Evolutionary conservation across 164 flowering plant genomes (phyloP).

Genomic region (Magnolia sinica): DNA sequence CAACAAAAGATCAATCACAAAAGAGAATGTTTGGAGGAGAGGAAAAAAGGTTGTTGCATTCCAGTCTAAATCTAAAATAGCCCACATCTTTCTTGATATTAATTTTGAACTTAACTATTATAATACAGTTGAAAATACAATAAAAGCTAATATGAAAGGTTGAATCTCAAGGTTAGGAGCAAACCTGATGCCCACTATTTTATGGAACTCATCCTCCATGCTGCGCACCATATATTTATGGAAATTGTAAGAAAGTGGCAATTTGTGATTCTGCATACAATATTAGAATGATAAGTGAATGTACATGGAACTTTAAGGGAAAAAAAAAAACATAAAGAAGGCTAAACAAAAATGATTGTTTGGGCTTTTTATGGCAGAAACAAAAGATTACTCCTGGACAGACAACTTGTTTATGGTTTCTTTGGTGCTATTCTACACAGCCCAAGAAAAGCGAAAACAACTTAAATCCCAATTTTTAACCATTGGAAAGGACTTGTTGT

Average conservation of each 20-base stretch:
- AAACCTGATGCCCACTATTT: constrained; percentile 91
- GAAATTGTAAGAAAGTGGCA: constrained; percentile 80
- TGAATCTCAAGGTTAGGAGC: neutral
- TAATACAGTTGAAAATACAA: too few species aligned
- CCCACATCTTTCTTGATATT: too few species aligned
- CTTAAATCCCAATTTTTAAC: too few species aligned
- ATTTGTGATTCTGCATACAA: constrained; percentile 68
- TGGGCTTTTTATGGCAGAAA: neutral
- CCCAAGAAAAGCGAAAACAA: too few species aligned
- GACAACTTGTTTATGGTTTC: neutral
- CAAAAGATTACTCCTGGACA: neutral
- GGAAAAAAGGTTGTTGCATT: too few species aligned
- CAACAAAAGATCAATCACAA: too few species aligned
- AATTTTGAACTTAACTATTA: too few species aligned
- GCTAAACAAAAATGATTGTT: neutral
- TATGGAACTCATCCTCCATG: constrained; percentile 95
- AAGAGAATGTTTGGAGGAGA: too few species aligned
- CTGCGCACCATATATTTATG: constrained; percentile 91
- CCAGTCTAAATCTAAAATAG: too few species aligned
- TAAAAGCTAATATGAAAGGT: too few species aligned
- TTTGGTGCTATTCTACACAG: neutral
- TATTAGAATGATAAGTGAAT: neutral
- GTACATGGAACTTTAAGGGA: neutral
- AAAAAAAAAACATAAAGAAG: neutral
- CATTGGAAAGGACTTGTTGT: too few species aligned